phyloP scores from a whole-genome alignment of 164 flowering plant species.

The Dillenia turbinata region DNA sequence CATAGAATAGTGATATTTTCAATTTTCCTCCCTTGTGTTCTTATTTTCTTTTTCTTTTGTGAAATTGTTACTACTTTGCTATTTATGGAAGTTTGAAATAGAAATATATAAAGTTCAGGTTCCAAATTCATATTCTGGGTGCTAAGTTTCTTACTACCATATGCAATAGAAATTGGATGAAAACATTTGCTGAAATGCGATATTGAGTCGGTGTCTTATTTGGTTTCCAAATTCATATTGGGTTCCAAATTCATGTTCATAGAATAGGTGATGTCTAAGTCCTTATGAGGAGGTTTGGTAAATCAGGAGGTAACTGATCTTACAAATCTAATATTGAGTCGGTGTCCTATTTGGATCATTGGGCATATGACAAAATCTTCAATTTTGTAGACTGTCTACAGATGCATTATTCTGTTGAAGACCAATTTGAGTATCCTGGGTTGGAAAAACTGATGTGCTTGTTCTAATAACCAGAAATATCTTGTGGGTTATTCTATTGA shows the following conservation, averaged over 20 bases:
- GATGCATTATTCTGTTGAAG: neutral
- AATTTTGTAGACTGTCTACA: neutral
- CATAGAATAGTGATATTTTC: neutral
- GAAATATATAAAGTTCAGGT: neutral
- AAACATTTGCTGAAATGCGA: no score
- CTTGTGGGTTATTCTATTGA: constrained; percentile 56
- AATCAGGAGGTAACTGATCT: neutral
- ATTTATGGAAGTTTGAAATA: no score
- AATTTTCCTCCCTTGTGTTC: neutral
- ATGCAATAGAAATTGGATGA: no score
- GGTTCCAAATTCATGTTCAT: no score
- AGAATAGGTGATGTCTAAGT: no score
- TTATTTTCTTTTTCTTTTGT: neutral
- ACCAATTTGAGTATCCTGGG: neutral
- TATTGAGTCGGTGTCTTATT: no score
- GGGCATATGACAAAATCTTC: neutral
- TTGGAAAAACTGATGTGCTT: neutral
- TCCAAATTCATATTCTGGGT: no score
- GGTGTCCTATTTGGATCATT: no score
- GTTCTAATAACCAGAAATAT: constrained; percentile 76
- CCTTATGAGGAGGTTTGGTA: neutral
- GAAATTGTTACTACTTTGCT: no score
- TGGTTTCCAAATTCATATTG: no score
- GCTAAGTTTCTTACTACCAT: no score
- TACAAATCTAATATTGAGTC: neutral